Evolutionary conservation across 2,329 filamentous ascomycete genomes (phyloP).

Genomic region (Xylariaceae sp.): DNA sequence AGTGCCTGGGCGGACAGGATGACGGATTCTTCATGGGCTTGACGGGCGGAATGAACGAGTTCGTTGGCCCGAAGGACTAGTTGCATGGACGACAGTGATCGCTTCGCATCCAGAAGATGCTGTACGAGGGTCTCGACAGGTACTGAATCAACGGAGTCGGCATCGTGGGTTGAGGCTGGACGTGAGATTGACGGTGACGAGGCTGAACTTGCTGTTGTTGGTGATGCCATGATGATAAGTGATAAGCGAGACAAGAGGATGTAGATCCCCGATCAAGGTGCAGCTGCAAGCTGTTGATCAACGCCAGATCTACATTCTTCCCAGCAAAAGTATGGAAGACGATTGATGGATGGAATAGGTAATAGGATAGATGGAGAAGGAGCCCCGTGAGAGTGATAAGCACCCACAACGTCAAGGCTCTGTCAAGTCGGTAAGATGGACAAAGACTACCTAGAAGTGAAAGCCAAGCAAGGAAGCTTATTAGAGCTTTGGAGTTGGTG

Average conservation of each 20-base stretch:
- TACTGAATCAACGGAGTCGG: conserved; percentile 34
- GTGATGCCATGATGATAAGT: conserved; percentile 20
- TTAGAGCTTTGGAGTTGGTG: too few species aligned
- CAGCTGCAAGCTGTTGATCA: background rate
- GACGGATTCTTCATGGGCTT: conserved; percentile 73
- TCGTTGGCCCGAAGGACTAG: conserved; percentile 84
- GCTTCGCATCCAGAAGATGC: conserved; percentile 81
- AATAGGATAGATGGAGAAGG: too few species aligned
- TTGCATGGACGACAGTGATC: conserved; percentile 77
- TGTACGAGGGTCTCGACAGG: conserved; percentile 74
- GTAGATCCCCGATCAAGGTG: background rate
- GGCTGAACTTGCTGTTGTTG: conserved; percentile 12
- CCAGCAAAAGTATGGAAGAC: too few species aligned
- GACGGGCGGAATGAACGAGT: conserved; percentile 71
- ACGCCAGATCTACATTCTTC: too few species aligned
- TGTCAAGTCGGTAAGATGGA: too few species aligned
- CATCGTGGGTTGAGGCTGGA: conserved; percentile 21
- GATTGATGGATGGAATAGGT: too few species aligned
- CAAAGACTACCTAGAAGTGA: too few species aligned
- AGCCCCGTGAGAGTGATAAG: too few species aligned
- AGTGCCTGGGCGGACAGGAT: conserved; percentile 65
- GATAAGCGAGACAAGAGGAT: background rate
- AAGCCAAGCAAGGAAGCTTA: too few species aligned
- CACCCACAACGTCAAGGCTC: too few species aligned
- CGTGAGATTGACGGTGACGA: conserved; percentile 20